Evolutionary conservation across 169 alveolate species (phyloP), one percentile per base, ranked within the genome.

Genomic region (Sarcocystis neurona): DNA sequence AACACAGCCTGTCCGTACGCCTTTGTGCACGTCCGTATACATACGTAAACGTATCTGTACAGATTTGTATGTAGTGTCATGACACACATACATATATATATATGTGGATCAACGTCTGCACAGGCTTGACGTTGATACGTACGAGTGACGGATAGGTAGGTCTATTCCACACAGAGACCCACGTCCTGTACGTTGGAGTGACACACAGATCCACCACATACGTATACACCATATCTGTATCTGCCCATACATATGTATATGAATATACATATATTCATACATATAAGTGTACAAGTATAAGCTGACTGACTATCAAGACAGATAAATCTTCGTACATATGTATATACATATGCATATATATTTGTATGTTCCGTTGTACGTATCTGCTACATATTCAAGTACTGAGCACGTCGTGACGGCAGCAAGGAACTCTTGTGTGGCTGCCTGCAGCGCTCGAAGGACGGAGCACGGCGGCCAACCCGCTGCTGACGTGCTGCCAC

Each of bases 201-300:
- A 53, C 66, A 53, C 23, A 72, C n/a, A 72, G 12, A n/a, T n/a
- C n/a, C n/a, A n/a, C n/a, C n/a, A n/a, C n/a, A n/a, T n/a, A n/a
- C n/a, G 23, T 15, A 80, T 15, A 23, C 84, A 34, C n/a, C 75
- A 56, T 32, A 34, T 20, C 27, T 15, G 18, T 10, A 20, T 20
- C 27, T 8, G 53, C 10, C 56, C 39, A 46, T 23, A 27, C n/a
- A 10, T 46, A 80, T 30, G 46, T 8, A 46, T 37, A 10, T 6
- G n/a, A 18, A 46, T 23, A 10, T 8, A 48, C 43, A 15, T 32
- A 80, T 6, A 48, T 23, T 32, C 75, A 46, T 32, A 20, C 18
- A 34, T 30, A 78, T 37, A 90, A 94, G 44, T 90, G 91, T 72
- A 94, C 95, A 18, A 82, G 88, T 43, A 85, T 92, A 30, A 84